Conservation (phyloP, 2,329 filamentous ascomycete species). For the Pseudopyrenochaeta lycopersici region DNA sequence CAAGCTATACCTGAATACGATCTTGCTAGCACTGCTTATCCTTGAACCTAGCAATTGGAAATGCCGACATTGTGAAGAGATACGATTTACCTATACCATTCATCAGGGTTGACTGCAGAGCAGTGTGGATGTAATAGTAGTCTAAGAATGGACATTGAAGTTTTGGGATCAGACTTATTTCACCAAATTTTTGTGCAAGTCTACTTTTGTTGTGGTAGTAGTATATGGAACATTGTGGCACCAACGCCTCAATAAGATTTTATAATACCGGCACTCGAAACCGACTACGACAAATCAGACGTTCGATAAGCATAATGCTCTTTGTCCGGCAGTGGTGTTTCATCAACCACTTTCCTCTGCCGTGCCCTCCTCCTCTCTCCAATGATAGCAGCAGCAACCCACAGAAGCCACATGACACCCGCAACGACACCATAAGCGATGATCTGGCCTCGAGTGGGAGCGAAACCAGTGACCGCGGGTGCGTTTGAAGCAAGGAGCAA, state of each 20-base stretch:
- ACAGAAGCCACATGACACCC: conserved; percentile 46
- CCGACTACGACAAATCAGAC: neutral
- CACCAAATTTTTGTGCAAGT: no score
- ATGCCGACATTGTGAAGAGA: no score
- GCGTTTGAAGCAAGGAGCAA: conserved; percentile 48
- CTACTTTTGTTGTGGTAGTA: neutral
- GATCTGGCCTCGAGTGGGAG: conserved; percentile 35
- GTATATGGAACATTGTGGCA: neutral
- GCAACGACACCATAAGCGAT: conserved; percentile 46
- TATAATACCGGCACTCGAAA: neutral
- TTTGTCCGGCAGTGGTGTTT: conserved; percentile 14
- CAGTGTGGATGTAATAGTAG: no score
- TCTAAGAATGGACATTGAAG: no score
- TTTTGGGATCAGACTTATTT: no score
- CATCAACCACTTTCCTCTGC: conserved; percentile 17
- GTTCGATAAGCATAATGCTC: conserved; percentile 20
- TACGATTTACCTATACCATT: no score
- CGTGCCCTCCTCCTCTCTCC: conserved; percentile 36
- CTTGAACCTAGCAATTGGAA: no score
- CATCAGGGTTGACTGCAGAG: no score
- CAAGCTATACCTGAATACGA: no score
- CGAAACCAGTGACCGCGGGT: conserved; percentile 30
- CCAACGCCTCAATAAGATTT: neutral
- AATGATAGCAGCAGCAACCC: conserved; percentile 36
- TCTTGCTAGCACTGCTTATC: no score